Conservation (phyloP, 1,139 yeast genomes). For the Kurtzmaniella natalensis region DNA sequence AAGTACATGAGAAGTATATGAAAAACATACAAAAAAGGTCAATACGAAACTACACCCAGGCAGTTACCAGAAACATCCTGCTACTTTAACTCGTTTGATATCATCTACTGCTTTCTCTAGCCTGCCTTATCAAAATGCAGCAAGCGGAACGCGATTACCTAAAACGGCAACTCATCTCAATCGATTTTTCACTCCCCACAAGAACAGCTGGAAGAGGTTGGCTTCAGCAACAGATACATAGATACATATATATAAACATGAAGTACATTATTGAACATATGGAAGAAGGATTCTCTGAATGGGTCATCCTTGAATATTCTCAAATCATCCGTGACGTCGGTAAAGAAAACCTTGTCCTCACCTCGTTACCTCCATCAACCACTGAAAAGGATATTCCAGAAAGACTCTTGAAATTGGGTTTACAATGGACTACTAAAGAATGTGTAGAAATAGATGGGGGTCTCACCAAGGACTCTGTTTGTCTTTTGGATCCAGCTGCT, state of each 20-base stretch:
- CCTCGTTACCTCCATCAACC: conserved; percentile 69
- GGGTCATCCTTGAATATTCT: conserved; percentile 87
- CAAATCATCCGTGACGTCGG: conserved; percentile 85
- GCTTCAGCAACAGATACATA: not conserved
- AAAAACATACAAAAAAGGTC: too few relatives aligned
- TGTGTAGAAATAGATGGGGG: conserved; percentile 48
- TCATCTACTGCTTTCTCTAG: too few relatives aligned
- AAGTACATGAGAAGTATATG: too few relatives aligned
- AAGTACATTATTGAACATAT: conserved; percentile 93
- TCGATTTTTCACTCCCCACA: not conserved
- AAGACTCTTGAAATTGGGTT: conserved; percentile 54
- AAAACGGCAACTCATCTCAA: not conserved
- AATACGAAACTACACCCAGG: too few relatives aligned
- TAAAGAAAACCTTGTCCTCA: conserved; percentile 62
- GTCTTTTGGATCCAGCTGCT: conserved; percentile 89
- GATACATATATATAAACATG: too few relatives aligned
- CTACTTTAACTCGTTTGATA: too few relatives aligned
- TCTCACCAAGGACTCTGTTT: conserved; percentile 52
- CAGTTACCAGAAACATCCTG: too few relatives aligned
- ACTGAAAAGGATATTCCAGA: conserved; percentile 63
- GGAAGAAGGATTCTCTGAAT: conserved; percentile 95
- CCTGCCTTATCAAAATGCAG: not conserved
- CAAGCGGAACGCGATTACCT: too few relatives aligned
- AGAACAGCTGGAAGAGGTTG: conserved; percentile 2
- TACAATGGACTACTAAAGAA: conserved; percentile 80